phyloP scores from a whole-genome alignment of 352 stramenopile genomes.

The Elongisporangium undulatum region DNA sequence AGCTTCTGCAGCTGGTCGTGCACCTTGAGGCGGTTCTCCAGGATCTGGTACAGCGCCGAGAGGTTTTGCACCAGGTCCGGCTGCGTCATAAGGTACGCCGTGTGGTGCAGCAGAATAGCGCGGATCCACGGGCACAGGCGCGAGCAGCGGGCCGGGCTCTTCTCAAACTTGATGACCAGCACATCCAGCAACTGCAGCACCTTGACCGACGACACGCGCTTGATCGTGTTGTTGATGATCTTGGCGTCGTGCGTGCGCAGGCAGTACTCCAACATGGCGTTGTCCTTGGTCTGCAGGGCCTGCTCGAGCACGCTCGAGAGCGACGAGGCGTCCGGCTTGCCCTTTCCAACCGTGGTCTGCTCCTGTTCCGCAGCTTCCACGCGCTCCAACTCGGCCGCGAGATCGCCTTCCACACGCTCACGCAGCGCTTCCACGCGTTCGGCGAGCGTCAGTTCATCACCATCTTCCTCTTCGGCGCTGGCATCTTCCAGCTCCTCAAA shows the following conservation, averaged over 20 bases:
- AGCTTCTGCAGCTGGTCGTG: slow-evolving; percentile 84
- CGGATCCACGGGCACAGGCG: slow-evolving; percentile 82
- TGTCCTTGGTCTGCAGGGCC: slow-evolving; percentile 83
- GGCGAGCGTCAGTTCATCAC: slow-evolving; percentile 61
- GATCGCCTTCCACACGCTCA: slow-evolving; percentile 67
- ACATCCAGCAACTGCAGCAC: slow-evolving; percentile 75
- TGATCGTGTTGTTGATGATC: slow-evolving; percentile 70
- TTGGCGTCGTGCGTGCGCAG: slow-evolving; percentile 73
- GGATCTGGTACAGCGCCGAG: slow-evolving; percentile 77
- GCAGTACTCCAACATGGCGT: slow-evolving; percentile 82
- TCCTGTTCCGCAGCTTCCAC: slow-evolving; percentile 33
- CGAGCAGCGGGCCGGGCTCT: slow-evolving; percentile 68
- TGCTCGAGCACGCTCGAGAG: slow-evolving; percentile 80
- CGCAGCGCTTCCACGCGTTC: slow-evolving; percentile 75
- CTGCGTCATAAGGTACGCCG: slow-evolving; percentile 80
- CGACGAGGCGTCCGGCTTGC: slow-evolving; percentile 76
- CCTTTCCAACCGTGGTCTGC: slow-evolving; percentile 1
- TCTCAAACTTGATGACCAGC: slow-evolving; percentile 82
- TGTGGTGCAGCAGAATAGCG: slow-evolving; percentile 79
- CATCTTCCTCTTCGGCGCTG: slow-evolving; percentile 37
- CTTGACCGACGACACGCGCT: slow-evolving; percentile 66
- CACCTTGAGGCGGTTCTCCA: slow-evolving; percentile 78
- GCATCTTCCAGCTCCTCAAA: slow-evolving; percentile 50
- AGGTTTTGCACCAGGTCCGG: slow-evolving; percentile 79
- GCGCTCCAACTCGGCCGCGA: slow-evolving; percentile 54